Evolutionary conservation across 2,329 filamentous ascomycete species (phyloP), one percentile per base, ranked within the genome.

Genomic region (Pyrenochaeta sp.): DNA sequence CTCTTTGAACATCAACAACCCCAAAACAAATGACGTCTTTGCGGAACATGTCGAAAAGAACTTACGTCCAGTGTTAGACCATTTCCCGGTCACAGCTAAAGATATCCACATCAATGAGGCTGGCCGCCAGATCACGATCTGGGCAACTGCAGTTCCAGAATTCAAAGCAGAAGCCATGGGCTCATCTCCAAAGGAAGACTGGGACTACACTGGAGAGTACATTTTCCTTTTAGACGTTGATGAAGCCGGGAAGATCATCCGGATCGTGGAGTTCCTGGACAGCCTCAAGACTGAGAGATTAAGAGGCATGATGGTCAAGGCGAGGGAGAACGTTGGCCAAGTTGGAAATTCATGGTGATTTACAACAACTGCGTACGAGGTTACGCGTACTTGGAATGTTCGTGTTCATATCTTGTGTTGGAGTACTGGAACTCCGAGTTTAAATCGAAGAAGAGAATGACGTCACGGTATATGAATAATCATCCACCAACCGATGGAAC

Each of bases 251-350:
- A 63, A 58, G 30, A 61, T 71, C 28, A 47, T 50, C 35, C 45
- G 53, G 13, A 50, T 61, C 4, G 22, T 71, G 6, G 67, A 71
- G 40, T 65, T 71, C 43, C 11, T 70, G 23, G 67, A 71, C 52
- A 70, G 64, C 37, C 13, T 29, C 24, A 29, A 27, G 6, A 44
- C 51, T 6, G 41, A 44, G 27, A 19, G 14, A 23, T 26, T 51
- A 20, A 24, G 45, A 13, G 26, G 20, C 1, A 10, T 48, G 22
- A 38, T 42, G 31, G 26, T 11, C 6, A 44, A 20, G 34, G 51
- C 47, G 20, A 41, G 31, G 35, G 35, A 29, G 26, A 54, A 54
- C 34, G 10, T 43, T 10, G 32, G 27, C 7, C 35, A 21, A 22
- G 15, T 13, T 2, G 41, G 34, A 17, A 29, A 23, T 6, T 27